These are phyloP conservation scores for Capronia coronata DNA, from an alignment of 2,329 filamentous ascomycete genomes.

Conservation along the genomic window DNA sequence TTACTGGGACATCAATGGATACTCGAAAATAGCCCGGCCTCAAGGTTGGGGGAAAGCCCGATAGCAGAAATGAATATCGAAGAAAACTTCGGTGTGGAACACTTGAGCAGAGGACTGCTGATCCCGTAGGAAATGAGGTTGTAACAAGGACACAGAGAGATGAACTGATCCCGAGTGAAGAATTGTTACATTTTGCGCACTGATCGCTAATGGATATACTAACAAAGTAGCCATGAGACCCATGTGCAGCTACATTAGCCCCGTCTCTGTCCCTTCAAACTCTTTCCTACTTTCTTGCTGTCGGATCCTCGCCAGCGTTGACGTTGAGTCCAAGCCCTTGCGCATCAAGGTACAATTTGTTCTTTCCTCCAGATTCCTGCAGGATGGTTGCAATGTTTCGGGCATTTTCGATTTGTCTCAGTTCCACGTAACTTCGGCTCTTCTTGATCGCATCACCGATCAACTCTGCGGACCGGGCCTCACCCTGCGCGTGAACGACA, in stretches of 20 bases:
- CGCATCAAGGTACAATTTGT: conserved; percentile 88
- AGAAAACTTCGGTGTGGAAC: too few species aligned
- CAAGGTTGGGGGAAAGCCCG: too few species aligned
- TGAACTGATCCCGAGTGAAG: conserved; percentile 18
- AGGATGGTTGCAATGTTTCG: conserved; percentile 79
- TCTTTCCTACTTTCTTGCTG: conserved; percentile 8
- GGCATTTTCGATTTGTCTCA: conserved; percentile 97
- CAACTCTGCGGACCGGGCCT: conserved; percentile 92
- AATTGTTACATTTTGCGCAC: conserved; percentile 26
- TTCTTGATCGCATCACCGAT: conserved; percentile 99
- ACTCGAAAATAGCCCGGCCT: too few species aligned
- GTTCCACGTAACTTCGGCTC: conserved; percentile 90
- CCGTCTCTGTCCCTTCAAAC: neutral
- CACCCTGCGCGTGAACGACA: conserved; percentile 97
- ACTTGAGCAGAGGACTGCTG: neutral
- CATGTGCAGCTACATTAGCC: conserved; percentile 3
- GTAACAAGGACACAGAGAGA: neutral
- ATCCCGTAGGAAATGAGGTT: neutral
- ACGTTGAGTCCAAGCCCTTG: conserved; percentile 90
- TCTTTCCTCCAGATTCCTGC: conserved; percentile 77
- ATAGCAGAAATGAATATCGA: too few species aligned
- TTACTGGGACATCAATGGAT: too few species aligned
- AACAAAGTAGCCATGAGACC: neutral
- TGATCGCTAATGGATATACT: conserved; percentile 17
- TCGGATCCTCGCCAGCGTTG: conserved; percentile 33